Conservation (phyloP, 352 stramenopile species). For the Phytophthora rubi region DNA sequence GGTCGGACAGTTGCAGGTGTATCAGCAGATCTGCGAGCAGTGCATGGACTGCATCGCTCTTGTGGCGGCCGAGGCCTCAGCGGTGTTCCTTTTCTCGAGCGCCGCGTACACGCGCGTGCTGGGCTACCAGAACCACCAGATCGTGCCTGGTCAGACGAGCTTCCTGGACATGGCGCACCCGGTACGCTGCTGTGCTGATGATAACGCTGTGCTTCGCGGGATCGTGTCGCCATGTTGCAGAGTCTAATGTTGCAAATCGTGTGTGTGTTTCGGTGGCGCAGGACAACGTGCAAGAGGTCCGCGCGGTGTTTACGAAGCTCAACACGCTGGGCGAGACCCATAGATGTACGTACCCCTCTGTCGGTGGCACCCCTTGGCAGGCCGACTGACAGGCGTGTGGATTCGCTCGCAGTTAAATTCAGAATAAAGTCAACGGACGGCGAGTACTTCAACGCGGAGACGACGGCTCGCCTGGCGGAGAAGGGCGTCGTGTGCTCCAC, state of each 20-base stretch:
- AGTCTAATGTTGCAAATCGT: conserved; percentile 15
- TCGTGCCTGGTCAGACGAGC: conserved; percentile 75
- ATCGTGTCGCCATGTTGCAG: conserved; percentile 2
- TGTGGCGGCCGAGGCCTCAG: conserved; percentile 64
- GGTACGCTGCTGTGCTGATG: conserved; percentile 36
- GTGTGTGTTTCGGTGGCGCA: conserved; percentile 24
- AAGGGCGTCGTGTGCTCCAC: conserved; percentile 82
- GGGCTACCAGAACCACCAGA: conserved; percentile 79
- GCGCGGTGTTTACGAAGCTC: conserved; percentile 67
- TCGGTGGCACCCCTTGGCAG: conserved; percentile 2
- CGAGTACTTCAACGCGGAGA: conserved; percentile 80
- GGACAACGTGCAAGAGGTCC: conserved; percentile 72
- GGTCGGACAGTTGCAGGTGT: conserved; percentile 84
- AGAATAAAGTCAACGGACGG: conserved; percentile 83
- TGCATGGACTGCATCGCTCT: conserved; percentile 82
- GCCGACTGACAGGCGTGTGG: not conserved
- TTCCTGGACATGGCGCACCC: conserved; percentile 88
- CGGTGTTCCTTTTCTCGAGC: conserved; percentile 73
- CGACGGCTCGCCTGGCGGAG: conserved; percentile 72
- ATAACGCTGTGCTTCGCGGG: conserved; percentile 1
- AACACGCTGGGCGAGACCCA: conserved; percentile 67
- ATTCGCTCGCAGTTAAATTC: conserved; percentile 63
- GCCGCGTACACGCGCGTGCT: conserved; percentile 75
- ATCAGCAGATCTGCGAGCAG: conserved; percentile 87
- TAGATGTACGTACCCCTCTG: conserved; percentile 59